Evolutionary conservation across 805 yeast genomes (phyloP).

Genomic region (Metschnikowia gelsemii): DNA sequence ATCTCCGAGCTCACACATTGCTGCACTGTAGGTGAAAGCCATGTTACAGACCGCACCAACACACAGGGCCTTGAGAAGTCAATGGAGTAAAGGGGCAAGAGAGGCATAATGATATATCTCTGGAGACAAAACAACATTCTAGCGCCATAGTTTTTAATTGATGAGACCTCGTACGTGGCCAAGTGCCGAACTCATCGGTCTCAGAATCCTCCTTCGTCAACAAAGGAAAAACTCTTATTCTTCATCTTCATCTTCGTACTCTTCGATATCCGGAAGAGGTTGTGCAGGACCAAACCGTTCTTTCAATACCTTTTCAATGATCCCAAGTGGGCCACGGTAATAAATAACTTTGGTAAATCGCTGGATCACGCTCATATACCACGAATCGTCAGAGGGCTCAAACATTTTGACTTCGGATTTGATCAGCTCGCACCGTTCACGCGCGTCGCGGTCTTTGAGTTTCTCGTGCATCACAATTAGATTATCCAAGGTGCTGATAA

Average conservation of each 20-base stretch:
- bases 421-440: slow-evolving; percentile 30
- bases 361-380: slow-evolving; percentile 36
- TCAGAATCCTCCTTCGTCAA: background rate
- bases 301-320: slow-evolving; percentile 37
- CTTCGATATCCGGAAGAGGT: slow-evolving; percentile 38
- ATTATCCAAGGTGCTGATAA: slow-evolving; percentile 32
- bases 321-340: slow-evolving; percentile 42
- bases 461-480: slow-evolving; percentile 33
- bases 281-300: slow-evolving; percentile 40
- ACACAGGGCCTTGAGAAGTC: too few species aligned
- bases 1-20: too few species aligned
- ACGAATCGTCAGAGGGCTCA: slow-evolving; percentile 26
- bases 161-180: background rate
- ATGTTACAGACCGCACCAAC: too few species aligned
- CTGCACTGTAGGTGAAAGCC: too few species aligned
- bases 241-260: slow-evolving; percentile 42
- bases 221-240: slow-evolving; percentile 20
- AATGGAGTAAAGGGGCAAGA: too few species aligned
- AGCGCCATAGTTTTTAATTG: too few species aligned
- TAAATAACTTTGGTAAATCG: slow-evolving; percentile 40
- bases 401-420: slow-evolving; percentile 25
- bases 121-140: background rate
- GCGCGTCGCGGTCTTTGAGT: slow-evolving; percentile 25
- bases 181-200: background rate
- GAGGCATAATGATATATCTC: background rate